These are phyloP conservation scores for Lentinula sp. DNA, from an alignment of 768 basidiomycete species.

Conservation along the genomic window DNA sequence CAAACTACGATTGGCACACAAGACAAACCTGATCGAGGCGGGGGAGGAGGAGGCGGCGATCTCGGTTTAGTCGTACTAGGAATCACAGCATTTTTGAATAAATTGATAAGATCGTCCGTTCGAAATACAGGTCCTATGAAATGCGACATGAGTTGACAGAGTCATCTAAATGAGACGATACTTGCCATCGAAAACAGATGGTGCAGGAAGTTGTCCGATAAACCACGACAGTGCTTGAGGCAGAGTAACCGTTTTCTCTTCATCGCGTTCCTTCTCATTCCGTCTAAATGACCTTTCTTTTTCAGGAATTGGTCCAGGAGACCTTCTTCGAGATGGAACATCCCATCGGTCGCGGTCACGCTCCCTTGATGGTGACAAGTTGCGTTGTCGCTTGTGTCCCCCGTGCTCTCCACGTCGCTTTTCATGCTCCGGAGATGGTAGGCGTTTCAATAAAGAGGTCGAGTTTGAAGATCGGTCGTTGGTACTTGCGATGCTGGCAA, in stretches of 20 bases:
- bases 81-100: slow-evolving; percentile 78
- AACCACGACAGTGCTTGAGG: slow-evolving; percentile 59
- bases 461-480: neutral
- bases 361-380: slow-evolving; percentile 20
- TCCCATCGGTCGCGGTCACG: slow-evolving; percentile 21
- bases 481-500: neutral
- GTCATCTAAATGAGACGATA: slow-evolving; percentile 7
- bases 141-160: neutral
- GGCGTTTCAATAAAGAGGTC: neutral
- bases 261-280: slow-evolving; percentile 26
- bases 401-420: slow-evolving; percentile 17
- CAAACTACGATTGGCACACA: neutral
- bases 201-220: slow-evolving; percentile 69
- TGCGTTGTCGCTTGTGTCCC: slow-evolving; percentile 28
- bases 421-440: slow-evolving; percentile 2
- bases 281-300: neutral
- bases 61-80: slow-evolving; percentile 53
- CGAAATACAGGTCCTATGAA: slow-evolving; percentile 79
- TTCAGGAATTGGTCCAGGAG: slow-evolving; percentile 25
- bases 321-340: slow-evolving; percentile 20
- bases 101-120: slow-evolving; percentile 83
- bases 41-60: slow-evolving; percentile 56
- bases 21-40: slow-evolving; percentile 42
- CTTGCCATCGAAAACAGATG: slow-evolving; percentile 77
- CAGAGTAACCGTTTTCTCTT: slow-evolving; percentile 36